Percentiles rank a stretch among this genome's conserved stretches.
phyloP scores from a whole-genome alignment of 306 rosid genomes.

The Acmispon strigosus region DNA sequence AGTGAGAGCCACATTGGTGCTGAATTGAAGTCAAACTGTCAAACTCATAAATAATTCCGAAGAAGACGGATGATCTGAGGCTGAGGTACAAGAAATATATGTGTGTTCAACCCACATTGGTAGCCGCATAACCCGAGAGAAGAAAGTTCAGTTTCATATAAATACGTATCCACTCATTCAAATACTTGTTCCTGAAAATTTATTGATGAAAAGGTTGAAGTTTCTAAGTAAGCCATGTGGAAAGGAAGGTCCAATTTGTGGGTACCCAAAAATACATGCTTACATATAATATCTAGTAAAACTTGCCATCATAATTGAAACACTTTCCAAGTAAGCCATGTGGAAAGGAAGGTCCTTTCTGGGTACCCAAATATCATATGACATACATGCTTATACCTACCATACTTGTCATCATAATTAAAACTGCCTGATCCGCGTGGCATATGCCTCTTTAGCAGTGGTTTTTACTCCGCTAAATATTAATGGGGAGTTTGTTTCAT shows the following conservation, averaged over 20 bases:
- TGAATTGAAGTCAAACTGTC: neutral
- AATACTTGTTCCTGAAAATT: neutral
- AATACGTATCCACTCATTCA: no score
- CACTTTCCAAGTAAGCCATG: neutral
- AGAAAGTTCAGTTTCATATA: neutral
- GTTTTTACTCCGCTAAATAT: no score
- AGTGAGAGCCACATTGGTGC: neutral
- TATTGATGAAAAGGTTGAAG: neutral
- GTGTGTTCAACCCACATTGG: neutral
- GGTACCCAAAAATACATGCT: no score
- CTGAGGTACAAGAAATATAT: neutral
- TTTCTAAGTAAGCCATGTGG: slow-evolving; percentile 4
- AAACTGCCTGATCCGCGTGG: no score
- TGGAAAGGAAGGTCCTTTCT: neutral
- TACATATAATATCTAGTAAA: no score
- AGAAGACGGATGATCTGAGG: neutral
- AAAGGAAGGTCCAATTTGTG: neutral
- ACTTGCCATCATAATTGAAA: no score
- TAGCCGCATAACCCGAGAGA: neutral
- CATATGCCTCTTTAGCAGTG: no score
- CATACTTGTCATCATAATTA: no score
- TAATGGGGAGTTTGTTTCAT: no score
- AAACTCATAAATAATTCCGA: neutral
- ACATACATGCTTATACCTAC: no score
- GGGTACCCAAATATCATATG: no score